Base-by-base conservation (phyloP, 768 basidiomycete species). In the Cystofilobasidium macerans region DNA sequence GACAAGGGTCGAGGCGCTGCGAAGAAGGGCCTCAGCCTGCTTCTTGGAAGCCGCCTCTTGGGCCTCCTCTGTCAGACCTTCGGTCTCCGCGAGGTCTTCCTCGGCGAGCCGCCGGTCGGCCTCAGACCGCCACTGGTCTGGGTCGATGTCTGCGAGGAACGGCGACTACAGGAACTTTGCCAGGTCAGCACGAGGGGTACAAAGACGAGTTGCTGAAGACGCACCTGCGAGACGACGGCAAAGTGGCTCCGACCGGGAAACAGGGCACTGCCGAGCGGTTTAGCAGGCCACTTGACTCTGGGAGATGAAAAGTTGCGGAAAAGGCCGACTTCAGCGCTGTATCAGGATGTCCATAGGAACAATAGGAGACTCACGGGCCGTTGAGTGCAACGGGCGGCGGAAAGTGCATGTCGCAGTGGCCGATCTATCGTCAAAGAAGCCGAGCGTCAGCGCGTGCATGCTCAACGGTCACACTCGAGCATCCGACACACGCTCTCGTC, bases 401-500 rank as follows among this genome's bases (percentile, higher is more conserved):
- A 32, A 54, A 54, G 51, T 54, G 51, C 8, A 54, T 54, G 51
- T 54, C 51, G 51, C 51, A 54, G 51, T 32, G 6, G 26, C 51
- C 51, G 20, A 54, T 54, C 51, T 54, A 28, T 3, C 28, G 18
- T 11, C 28, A 8, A 16, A 26, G 11, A n/a, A 32, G 20, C 5
- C n/a, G 38, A 40, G 45, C 3, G 51, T 54, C 51, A 54, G 51
- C 51, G 30, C 2, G n/a, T n/a, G n/a, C n/a, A n/a, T n/a, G n/a
- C n/a, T n/a, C n/a, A n/a, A n/a, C n/a, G n/a, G n/a, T n/a, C n/a
- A n/a, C n/a, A n/a, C n/a, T n/a, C n/a, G n/a, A n/a, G n/a, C n/a
- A n/a, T n/a, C n/a, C 7, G n/a, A 54, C 51, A 18, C 51, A 60
- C 40, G 58, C 32, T 26, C 40, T 60, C 58, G 20, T 60, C 36